Evolutionary conservation across 108 stramenopile genomes (phyloP).

Genomic region (Stephanodiscus minutulus): DNA sequence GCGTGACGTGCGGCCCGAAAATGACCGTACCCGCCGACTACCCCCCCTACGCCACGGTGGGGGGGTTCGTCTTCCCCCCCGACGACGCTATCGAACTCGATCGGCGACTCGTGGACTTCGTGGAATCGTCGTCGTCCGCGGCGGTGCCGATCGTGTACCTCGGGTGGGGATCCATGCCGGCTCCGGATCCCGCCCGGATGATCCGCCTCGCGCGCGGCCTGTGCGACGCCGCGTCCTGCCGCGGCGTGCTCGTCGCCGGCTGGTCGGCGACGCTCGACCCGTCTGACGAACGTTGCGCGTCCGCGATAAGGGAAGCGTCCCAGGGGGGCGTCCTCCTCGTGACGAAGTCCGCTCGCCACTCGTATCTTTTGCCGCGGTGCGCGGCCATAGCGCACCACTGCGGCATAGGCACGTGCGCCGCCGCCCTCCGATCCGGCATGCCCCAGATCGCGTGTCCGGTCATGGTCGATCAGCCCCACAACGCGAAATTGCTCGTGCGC

Average conservation of each 20-base stretch:
- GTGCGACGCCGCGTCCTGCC: neutral
- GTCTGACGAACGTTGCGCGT: neutral
- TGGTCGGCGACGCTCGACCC: neutral
- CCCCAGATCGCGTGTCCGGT: conserved; percentile 41
- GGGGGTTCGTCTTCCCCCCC: conserved; percentile 1
- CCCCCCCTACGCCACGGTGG: neutral
- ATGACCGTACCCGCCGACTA: neutral
- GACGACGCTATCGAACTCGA: neutral
- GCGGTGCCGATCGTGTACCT: conserved; percentile 16
- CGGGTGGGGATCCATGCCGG: conserved; percentile 39
- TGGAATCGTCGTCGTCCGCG: neutral
- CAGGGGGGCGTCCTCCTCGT: conserved; percentile 1
- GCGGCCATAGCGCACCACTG: conserved; percentile 29
- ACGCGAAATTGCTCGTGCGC: conserved; percentile 7
- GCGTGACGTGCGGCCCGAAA: neutral
- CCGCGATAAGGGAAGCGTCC: neutral
- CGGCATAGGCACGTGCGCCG: conserved; percentile 36
- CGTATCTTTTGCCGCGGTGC: conserved; percentile 28
- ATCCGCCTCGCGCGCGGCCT: neutral
- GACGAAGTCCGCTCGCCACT: conserved; percentile 21
- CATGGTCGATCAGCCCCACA: conserved; percentile 40
- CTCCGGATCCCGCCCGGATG: neutral
- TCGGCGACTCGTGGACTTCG: neutral
- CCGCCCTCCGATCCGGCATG: conserved; percentile 32
- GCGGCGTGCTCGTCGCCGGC: neutral